Evolutionary conservation across 441 rosid species (phyloP).

Genomic region (Adansonia gregorii): DNA sequence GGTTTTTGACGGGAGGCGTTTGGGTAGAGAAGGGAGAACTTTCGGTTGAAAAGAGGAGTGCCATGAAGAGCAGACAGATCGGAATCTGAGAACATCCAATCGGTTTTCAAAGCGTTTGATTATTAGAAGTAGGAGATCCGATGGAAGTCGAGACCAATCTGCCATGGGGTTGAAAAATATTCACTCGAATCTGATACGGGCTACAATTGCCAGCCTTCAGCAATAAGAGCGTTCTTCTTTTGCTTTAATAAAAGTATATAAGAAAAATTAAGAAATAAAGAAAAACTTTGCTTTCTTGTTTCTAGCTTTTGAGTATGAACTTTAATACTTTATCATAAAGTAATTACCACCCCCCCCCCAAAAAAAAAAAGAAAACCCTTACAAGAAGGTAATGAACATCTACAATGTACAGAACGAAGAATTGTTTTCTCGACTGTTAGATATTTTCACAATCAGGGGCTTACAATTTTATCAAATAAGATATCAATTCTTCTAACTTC

Average conservation of each 20-base stretch:
- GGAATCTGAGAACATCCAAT: conserved; percentile 40
- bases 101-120: conserved; percentile 32
- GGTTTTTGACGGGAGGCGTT: conserved; percentile 26
- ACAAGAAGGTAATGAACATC: neutral
- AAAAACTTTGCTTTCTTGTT: neutral
- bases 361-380: neutral
- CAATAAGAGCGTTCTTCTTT: neutral
- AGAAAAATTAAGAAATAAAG: neutral
- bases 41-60: conserved; percentile 33
- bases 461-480: neutral
- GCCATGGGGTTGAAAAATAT: conserved; percentile 25
- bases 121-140: conserved; percentile 37
- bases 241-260: no score
- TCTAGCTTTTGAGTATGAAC: neutral
- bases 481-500: neutral
- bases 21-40: neutral
- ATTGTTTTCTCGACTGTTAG: neutral
- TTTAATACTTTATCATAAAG: neutral
- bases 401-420: neutral
- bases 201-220: neutral
- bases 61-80: conserved; percentile 50
- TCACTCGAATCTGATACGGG: neutral
- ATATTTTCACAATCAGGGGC: neutral
- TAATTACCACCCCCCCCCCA: neutral
- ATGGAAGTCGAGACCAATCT: conserved; percentile 40